A percentile compares a stretch with the other conserved stretches of the same genome.
phyloP scores from a whole-genome alignment of 495 filamentous ascomycete species.

The Collariella sp. region DNA sequence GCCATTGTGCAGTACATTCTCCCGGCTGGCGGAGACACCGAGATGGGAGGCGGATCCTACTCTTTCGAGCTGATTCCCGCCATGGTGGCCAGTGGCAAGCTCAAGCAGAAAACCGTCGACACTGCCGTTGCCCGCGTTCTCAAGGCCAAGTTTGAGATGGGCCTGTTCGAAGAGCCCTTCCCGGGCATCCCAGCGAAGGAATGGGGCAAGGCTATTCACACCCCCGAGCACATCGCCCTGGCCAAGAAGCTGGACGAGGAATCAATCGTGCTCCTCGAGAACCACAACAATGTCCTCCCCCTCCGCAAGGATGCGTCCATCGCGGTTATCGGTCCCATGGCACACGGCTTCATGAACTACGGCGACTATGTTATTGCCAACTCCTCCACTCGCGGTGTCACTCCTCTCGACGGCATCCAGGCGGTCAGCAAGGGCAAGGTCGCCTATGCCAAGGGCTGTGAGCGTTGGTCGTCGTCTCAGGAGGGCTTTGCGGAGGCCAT shows the following conservation, averaged over 20 bases:
- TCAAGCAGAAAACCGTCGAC: conserved; percentile 48
- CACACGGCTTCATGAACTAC: conserved; percentile 60
- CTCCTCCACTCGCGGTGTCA: conserved; percentile 53
- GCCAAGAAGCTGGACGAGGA: conserved; percentile 56
- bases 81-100: conserved; percentile 50
- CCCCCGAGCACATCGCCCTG: conserved; percentile 44
- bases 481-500: conserved; percentile 55
- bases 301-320: conserved; percentile 51
- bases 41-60: conserved; percentile 67
- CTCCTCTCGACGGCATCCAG: conserved; percentile 58
- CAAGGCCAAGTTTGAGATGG: conserved; percentile 55
- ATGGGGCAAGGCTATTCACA: conserved; percentile 50
- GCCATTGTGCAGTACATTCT: conserved; percentile 44
- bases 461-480: conserved; percentile 62
- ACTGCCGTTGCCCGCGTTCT: conserved; percentile 56
- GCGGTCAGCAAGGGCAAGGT: conserved; percentile 47
- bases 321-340: conserved; percentile 70
- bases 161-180: conserved; percentile 61
- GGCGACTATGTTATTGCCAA: conserved; percentile 59
- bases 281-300: conserved; percentile 52
- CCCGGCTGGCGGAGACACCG: conserved; percentile 61
- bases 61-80: conserved; percentile 57
- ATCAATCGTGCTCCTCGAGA: conserved; percentile 62
- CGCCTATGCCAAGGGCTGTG: conserved; percentile 60
- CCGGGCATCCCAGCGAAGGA: conserved; percentile 43